phyloP scores from a whole-genome alignment of 2,329 filamentous ascomycete genomes.

The Metarhizium humberi region DNA sequence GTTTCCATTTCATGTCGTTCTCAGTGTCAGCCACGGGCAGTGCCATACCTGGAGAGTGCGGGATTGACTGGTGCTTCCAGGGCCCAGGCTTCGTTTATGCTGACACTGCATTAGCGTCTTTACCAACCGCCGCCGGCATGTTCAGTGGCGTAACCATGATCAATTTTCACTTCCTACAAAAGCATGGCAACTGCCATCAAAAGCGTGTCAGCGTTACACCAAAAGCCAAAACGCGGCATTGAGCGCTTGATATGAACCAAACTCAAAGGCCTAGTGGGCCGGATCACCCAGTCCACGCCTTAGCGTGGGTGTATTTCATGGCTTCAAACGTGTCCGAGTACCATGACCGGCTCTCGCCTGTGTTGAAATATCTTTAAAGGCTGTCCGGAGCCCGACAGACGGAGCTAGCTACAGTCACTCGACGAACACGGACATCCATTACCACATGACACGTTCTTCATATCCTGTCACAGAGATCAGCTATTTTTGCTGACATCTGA shows the following conservation, averaged over 20 bases:
- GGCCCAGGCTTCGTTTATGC: not conserved
- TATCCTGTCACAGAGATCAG: not conserved
- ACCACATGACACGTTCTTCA: not conserved
- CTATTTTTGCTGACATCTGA: not conserved
- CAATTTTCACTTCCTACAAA: not conserved
- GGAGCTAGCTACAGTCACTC: no score
- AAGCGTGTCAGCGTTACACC: not conserved
- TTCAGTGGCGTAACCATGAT: not conserved
- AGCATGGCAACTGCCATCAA: not conserved
- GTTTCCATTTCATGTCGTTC: not conserved
- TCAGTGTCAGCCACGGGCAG: not conserved
- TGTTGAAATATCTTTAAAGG: not conserved
- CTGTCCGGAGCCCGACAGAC: not conserved
- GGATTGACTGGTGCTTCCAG: not conserved
- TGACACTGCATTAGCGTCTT: not conserved
- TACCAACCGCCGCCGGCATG: not conserved
- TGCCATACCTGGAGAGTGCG: not conserved
- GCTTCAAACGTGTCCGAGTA: not conserved
- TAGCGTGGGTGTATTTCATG: not conserved
- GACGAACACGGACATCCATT: no score
- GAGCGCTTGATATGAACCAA: not conserved
- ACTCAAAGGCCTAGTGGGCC: not conserved
- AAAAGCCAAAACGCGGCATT: not conserved
- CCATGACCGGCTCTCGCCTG: not conserved
- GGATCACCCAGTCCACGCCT: not conserved